Percentiles rank a stretch among this genome's conserved stretches.
Conservation (phyloP, 306 rosid genomes). For the Biancaea sappan region DNA sequence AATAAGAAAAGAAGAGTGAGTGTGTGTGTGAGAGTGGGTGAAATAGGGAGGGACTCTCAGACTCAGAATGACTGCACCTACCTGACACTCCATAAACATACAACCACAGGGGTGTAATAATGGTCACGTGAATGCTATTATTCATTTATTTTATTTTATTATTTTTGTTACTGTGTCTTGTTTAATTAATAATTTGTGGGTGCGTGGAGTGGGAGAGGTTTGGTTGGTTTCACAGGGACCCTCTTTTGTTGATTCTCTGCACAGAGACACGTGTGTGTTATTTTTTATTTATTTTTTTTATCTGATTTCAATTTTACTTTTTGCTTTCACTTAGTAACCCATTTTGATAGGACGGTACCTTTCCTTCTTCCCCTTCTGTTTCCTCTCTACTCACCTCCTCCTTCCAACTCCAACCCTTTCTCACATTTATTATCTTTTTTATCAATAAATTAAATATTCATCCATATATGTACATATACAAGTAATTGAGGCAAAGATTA, state of each 20-base stretch:
- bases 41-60: conserved; percentile 28
- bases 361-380: conserved; percentile 33
- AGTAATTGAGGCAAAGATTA: no score
- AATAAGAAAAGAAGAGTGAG: background rate
- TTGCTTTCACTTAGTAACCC: conserved; percentile 15
- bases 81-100: conserved; percentile 34
- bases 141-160: background rate
- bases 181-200: background rate
- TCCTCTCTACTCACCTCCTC: background rate
- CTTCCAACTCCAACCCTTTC: background rate
- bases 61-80: conserved; percentile 46
- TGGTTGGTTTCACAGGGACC: conserved; percentile 2
- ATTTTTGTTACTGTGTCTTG: background rate
- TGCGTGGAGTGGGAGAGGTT: no score
- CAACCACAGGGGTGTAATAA: conserved; percentile 38
- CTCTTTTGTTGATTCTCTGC: conserved; percentile 29
- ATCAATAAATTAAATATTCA: no score
- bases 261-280: conserved; percentile 19
- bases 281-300: background rate
- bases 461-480: no score
- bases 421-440: background rate
- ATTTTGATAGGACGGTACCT: conserved; percentile 36
- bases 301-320: background rate
- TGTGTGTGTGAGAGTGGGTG: conserved; percentile 25
- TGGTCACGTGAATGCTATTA: conserved; percentile 50